Evolutionary conservation across 2,329 filamentous ascomycete genomes (phyloP).

Genomic region (Aureobasidium zeae): DNA sequence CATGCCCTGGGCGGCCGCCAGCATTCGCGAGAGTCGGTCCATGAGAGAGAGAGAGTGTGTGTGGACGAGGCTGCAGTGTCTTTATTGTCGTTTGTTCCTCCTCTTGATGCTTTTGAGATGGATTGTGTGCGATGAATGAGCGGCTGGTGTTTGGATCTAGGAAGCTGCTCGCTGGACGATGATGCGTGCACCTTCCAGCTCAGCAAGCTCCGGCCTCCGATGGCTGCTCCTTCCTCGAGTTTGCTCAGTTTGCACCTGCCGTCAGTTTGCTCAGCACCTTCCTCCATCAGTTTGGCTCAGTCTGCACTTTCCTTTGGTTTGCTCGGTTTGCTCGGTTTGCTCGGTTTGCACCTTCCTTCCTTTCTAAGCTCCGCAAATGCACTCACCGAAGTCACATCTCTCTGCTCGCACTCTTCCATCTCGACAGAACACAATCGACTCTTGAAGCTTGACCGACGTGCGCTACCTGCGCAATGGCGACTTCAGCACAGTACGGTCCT

Average conservation of each 20-base stretch:
- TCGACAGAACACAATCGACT: too few relatives aligned
- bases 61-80: too few relatives aligned
- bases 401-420: background rate
- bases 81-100: background rate
- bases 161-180: background rate
- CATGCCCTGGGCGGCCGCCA: constrained; percentile 61
- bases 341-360: background rate
- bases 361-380: too few relatives aligned
- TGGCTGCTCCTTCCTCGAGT: background rate
- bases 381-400: too few relatives aligned
- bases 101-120: background rate
- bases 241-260: background rate
- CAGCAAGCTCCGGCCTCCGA: background rate
- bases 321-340: too few relatives aligned
- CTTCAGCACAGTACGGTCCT: constrained; percentile 33
- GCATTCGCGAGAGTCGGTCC: constrained; percentile 87
- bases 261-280: too few relatives aligned
- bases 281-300: too few relatives aligned
- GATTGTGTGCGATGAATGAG: background rate
- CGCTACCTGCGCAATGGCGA: constrained; percentile 37
- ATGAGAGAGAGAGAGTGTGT: constrained; percentile 39
- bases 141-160: background rate
- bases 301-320: too few relatives aligned
- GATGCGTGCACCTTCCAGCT: constrained; percentile 2
- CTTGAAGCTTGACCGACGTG: too few relatives aligned